phyloP scores from a whole-genome alignment of 163 green algal genomes.

The Chlamydomonas reinhardtii region DNA sequence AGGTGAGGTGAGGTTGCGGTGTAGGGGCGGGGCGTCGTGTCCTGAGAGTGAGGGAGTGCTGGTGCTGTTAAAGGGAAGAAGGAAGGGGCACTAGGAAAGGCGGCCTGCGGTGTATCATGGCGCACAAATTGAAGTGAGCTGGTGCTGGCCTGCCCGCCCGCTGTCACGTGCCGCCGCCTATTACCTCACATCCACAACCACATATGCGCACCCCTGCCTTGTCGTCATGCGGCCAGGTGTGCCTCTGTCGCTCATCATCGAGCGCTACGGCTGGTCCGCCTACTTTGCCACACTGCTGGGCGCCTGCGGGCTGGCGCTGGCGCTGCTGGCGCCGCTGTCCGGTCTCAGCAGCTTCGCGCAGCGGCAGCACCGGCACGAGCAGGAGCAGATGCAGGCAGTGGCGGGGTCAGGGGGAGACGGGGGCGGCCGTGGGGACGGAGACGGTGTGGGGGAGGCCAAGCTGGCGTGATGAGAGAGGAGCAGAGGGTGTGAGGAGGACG shows the following conservation, averaged over 20 bases:
- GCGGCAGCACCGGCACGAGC: slow-evolving; percentile 8
- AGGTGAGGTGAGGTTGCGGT: not conserved
- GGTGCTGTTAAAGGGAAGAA: too few species aligned
- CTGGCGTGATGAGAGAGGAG: too few species aligned
- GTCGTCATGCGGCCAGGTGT: slow-evolving; percentile 86
- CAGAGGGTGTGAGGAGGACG: too few species aligned
- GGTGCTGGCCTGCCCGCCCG: too few species aligned
- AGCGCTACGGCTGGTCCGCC: slow-evolving; percentile 53
- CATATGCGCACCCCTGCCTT: too few species aligned
- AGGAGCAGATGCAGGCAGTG: not conserved
- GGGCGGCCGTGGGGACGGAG: not conserved
- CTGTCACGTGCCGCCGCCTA: too few species aligned
- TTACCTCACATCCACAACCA: too few species aligned
- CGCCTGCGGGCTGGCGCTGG: slow-evolving; percentile 39
- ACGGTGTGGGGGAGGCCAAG: too few species aligned
- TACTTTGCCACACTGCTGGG: slow-evolving; percentile 37
- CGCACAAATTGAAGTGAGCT: too few species aligned
- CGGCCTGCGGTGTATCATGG: too few species aligned
- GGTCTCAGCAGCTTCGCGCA: slow-evolving; percentile 8
- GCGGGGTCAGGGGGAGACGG: not conserved
- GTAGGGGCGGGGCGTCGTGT: not conserved
- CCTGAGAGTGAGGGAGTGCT: too few species aligned
- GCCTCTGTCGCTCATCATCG: slow-evolving; percentile 93
- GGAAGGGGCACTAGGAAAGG: too few species aligned
- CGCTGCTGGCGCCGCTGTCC: slow-evolving; percentile 36